phyloP scores from a whole-genome alignment of 208 protist genomes.

The Crithidia mellificae region DNA sequence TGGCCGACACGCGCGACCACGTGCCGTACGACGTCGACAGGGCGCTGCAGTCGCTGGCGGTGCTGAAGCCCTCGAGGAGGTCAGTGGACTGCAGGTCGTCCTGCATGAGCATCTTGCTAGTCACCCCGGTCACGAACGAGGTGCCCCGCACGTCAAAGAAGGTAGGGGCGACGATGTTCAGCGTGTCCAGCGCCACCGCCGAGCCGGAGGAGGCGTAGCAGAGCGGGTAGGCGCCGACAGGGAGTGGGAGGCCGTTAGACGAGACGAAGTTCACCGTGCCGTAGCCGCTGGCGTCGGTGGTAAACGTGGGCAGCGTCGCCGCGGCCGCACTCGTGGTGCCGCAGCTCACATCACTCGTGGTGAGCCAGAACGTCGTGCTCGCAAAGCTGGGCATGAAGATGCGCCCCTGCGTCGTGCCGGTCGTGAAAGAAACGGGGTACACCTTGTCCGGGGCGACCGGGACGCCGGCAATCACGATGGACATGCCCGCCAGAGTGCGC shows the following conservation, averaged over 20 bases:
- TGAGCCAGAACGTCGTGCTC: conserved; percentile 31
- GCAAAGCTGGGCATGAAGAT: conserved; percentile 10
- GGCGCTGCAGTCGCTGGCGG: conserved; percentile 34
- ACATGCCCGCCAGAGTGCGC: conserved; percentile 38
- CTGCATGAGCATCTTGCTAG: conserved; percentile 39
- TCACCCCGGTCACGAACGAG: conserved; percentile 42
- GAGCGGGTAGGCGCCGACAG: conserved; percentile 45
- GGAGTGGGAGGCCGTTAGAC: conserved; percentile 23
- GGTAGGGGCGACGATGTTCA: conserved; percentile 7
- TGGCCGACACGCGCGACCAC: conserved; percentile 32
- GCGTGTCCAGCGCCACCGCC: not conserved
- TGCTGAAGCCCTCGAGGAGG: conserved; percentile 59
- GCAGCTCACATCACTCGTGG: not conserved
- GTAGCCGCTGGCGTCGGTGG: conserved; percentile 46
- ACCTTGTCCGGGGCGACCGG: conserved; percentile 39
- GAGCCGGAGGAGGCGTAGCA: conserved; percentile 27
- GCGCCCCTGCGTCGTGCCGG: conserved; percentile 27
- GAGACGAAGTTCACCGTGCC: conserved; percentile 31
- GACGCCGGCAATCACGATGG: conserved; percentile 19
- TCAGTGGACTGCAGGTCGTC: conserved; percentile 34
- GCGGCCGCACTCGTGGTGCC: not conserved
- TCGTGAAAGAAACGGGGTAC: conserved; percentile 46
- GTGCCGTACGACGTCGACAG: conserved; percentile 37
- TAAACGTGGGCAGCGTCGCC: not conserved
- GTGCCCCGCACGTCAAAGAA: conserved; percentile 47